Conservation (phyloP, 2,329 filamentous ascomycete genomes). For the Diplodia seriata region DNA sequence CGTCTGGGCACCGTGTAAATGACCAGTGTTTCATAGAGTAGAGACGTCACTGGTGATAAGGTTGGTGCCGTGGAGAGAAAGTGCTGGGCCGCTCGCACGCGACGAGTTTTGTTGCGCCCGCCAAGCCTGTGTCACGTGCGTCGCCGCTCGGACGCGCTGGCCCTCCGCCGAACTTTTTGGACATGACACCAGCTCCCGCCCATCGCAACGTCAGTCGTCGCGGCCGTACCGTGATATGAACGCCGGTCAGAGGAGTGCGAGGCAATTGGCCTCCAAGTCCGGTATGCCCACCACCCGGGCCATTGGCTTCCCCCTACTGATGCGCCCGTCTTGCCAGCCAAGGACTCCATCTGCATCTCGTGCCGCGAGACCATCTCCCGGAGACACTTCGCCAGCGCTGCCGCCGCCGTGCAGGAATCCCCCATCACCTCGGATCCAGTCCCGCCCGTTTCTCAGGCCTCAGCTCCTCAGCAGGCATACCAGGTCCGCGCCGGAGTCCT, state of each 20-base stretch:
- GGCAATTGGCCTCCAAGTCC: conserved; percentile 51
- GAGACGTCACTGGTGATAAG: conserved; percentile 88
- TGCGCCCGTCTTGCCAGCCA: conserved; percentile 41
- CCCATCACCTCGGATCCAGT: conserved; percentile 35
- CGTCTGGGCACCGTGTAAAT: conserved; percentile 89
- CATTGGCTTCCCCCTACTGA: conserved; percentile 27
- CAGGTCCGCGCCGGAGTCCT: conserved; percentile 70
- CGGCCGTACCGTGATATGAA: conserved; percentile 47
- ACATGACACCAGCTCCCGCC: conserved; percentile 24
- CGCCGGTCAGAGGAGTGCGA: conserved; percentile 53
- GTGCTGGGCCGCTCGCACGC: conserved; percentile 32
- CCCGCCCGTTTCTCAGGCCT: conserved; percentile 44
- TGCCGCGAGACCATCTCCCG: conserved; percentile 53
- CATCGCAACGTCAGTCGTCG: conserved; percentile 29
- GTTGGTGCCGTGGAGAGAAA: conserved; percentile 70
- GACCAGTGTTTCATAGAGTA: conserved; percentile 73
- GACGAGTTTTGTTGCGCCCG: conserved; percentile 38
- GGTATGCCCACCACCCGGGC: conserved; percentile 42
- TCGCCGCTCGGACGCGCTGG: conserved; percentile 38
- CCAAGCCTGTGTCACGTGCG: conserved; percentile 33
- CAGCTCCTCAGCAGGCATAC: conserved; percentile 54
- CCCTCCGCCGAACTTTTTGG: conserved; percentile 36
- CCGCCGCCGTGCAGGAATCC: conserved; percentile 47
- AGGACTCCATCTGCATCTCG: conserved; percentile 55
- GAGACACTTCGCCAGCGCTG: conserved; percentile 45